Evolutionary conservation across 2,329 filamentous ascomycete species (phyloP), one percentile per base, ranked within the genome.

Genomic region (Pseudopyrenochaeta lycopersici): DNA sequence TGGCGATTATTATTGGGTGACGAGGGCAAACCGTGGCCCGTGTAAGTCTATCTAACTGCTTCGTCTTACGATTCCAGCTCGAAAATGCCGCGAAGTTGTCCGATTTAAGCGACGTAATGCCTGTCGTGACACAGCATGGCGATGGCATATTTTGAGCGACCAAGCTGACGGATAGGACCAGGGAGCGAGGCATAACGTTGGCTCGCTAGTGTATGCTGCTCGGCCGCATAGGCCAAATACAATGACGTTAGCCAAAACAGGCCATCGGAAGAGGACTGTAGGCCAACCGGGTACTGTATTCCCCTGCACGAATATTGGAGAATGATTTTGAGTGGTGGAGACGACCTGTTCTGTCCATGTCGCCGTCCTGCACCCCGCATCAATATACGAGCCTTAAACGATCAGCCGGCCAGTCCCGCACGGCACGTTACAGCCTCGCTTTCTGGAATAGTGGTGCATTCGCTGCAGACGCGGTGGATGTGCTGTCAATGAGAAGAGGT

Each of bases 361-460:
- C 45, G 33, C 42, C 31, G 23, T 43, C 48, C 55, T 66, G 66
- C 56, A 68, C 65, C 62, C 65, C 65, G 60, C 66, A 70, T 44
- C 29, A 40, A 54, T 52, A 55, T 40, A 52, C 56, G 47, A 60
- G 43, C 31, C 43, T 36, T 52, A 38, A 58, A 57, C 46, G 61
- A 70, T 64, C 62, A 67, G 52, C 54, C 64, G 64, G 63, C 57
- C 62, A 59, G 63, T 64, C 62, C 40, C 40, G 40, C 40, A 15
- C 40, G 15, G 23, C 59, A 54, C 44, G 46, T 53, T 56, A 50
- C 46, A 30, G 49, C 36, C 46, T 55, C 46, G 50, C 30, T 59
- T 59, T 46, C 49, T 58, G 38, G 54, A 59, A 59, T 49, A 23
- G 38, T 51, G 30, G 20, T 43, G 51, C 10, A 47, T 33, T 31